Conservation (phyloP, 2,329 filamentous ascomycete genomes). For the Microcyclospora pomicola region DNA sequence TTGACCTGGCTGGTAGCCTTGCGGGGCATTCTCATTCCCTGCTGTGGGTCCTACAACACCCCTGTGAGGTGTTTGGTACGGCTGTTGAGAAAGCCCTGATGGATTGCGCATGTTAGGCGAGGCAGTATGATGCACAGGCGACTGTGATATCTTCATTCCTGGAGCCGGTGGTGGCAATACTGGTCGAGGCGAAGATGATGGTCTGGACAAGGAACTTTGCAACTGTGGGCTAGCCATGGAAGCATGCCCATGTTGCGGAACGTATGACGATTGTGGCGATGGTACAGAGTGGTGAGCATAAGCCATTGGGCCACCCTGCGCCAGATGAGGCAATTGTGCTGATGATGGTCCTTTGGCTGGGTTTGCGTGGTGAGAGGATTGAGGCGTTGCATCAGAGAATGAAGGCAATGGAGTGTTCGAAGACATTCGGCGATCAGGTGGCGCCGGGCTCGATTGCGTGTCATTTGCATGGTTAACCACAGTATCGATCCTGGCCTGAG, state of each 20-base stretch:
- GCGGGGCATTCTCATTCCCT: conserved; percentile 4
- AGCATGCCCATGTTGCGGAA: conserved; percentile 18
- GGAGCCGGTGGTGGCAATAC: conserved; percentile 23
- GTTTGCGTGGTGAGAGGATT: conserved; percentile 18
- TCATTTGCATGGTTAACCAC: conserved; percentile 24
- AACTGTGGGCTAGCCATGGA: conserved; percentile 19
- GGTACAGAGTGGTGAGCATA: conserved; percentile 10
- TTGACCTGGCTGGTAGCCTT: conserved; percentile 12
- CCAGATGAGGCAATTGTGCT: conserved; percentile 12
- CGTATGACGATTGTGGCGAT: conserved; percentile 22
- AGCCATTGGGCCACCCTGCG: conserved; percentile 22
- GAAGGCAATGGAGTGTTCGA: conserved; percentile 22
- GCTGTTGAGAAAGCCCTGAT: conserved; percentile 21
- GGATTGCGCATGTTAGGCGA: conserved; percentile 18
- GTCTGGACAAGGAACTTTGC: conserved; percentile 17
- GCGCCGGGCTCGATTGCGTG: conserved; percentile 12
- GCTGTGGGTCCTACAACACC: conserved; percentile 10
- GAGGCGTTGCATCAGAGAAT: conserved; percentile 22
- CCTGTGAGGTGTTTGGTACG: conserved; percentile 13
- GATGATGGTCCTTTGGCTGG: conserved; percentile 16
- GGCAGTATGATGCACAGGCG: conserved; percentile 16
- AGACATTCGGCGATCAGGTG: conserved; percentile 14
- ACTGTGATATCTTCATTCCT: conserved; percentile 20
- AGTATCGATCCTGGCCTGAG: conserved; percentile 22
- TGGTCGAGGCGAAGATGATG: conserved; percentile 24